Base-by-base conservation (phyloP, 176 grass and related monocot species). In the Carex cristatella region DNA sequence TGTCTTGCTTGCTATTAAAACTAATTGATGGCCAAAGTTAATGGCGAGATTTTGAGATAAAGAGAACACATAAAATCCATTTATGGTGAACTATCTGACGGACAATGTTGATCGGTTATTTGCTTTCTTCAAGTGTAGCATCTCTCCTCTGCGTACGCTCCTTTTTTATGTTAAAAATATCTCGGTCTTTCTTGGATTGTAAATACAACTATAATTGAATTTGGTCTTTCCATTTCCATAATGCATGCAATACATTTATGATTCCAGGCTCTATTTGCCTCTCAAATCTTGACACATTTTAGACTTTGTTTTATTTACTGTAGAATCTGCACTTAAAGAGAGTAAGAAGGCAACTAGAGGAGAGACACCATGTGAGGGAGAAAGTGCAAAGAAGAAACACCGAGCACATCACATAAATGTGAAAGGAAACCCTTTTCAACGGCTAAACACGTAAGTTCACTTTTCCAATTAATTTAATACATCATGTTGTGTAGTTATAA, bases 41-140 rank as follows among this genome's bases (percentile, higher is more conserved):
- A n/a, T n/a, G n/a, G n/a, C 6, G 7, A 48, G 44, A 48, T 48
- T 48, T 48, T 48, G 44, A 48, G 44, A 48, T 48, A 48, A 46
- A 46, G 42, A 82, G 18, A 44, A 46, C n/a, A 33, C 66, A 5
- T 57, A 1, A 38, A 79, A 51, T 73, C 79, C 69, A 57, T 81
- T 86, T 85, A 85, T 88, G 87, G 59, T 86, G 81, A 38, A 65
- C 78, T 91, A 96, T 48, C 65, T 82, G 2, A 90, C 91, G 56
- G 92, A 98, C 77, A 93, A 98, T 85, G 95, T 94, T 46, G 95
- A 98, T 79, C 91, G 95, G 57, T 86, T 98, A 66, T 98, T 98
- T 76, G 88, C 89, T 69, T 94, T 93, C 91, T 98, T 94, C 87
- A 94, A 93, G 77, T 93, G 92, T 83, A 92, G 90, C 78, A 81